A percentile compares a stretch with the other conserved stretches of the same genome.
phyloP scores from a whole-genome alignment of 768 basidiomycete species.

The Agaricus subrufescens region DNA sequence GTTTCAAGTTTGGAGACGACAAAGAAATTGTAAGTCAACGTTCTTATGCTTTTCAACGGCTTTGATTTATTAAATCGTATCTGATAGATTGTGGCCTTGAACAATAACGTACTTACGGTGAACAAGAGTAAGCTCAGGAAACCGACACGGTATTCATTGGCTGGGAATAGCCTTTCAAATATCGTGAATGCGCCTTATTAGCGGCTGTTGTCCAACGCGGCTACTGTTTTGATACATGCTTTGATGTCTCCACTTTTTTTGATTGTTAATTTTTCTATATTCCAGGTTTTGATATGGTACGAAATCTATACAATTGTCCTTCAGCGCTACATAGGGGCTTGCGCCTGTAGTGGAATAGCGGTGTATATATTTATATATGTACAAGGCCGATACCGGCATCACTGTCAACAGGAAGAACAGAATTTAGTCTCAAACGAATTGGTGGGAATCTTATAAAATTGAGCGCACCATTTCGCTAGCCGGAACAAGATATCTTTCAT shows the following conservation, averaged over 20 bases:
- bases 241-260: neutral
- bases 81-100: slow-evolving; percentile 86
- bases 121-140: slow-evolving; percentile 91
- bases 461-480: neutral
- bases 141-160: slow-evolving; percentile 73
- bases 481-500: neutral
- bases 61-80: neutral
- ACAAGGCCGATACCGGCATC: neutral
- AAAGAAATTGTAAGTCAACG: slow-evolving; percentile 76
- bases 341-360: neutral
- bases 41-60: neutral
- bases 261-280: neutral
- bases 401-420: neutral
- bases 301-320: neutral
- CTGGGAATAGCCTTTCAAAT: slow-evolving; percentile 44
- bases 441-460: neutral
- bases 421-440: neutral
- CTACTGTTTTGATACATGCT: slow-evolving; percentile 15
- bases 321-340: neutral
- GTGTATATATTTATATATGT: neutral
- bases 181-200: slow-evolving; percentile 70
- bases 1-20: slow-evolving; percentile 97
- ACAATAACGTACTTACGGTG: slow-evolving; percentile 89
- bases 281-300: neutral
- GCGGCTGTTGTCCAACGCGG: slow-evolving; percentile 8